Evolutionary conservation across 1,139 yeast species (phyloP).

Genomic region (Lodderomyces margitis): DNA sequence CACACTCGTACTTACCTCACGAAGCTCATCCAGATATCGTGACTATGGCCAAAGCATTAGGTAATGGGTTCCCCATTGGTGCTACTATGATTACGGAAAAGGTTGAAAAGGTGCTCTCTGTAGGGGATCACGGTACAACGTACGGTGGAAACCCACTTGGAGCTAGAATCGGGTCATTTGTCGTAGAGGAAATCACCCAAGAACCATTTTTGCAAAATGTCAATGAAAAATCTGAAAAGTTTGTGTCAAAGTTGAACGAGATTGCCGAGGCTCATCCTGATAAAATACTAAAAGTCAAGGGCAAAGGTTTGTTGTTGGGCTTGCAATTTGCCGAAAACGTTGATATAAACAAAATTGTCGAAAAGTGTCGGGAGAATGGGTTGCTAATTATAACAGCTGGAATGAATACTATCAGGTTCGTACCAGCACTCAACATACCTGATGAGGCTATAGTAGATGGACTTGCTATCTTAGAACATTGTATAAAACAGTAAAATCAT

Average conservation of each 20-base stretch:
- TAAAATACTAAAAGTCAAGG: constrained; percentile 68
- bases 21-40: constrained; percentile 92
- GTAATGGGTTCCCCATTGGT: constrained; percentile 97
- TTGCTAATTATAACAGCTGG: constrained; percentile 88
- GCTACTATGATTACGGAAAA: constrained; percentile 85
- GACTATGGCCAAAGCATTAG: constrained; percentile 93
- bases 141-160: constrained; percentile 97
- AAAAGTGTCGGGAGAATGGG: constrained; percentile 73
- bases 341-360: constrained; percentile 65
- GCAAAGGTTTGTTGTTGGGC: constrained; percentile 85
- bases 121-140: constrained; percentile 98
- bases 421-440: constrained; percentile 87
- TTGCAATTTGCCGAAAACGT: constrained; percentile 59
- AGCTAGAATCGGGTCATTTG: constrained; percentile 74
- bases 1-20: constrained; percentile 69
- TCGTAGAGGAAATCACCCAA: constrained; percentile 64
- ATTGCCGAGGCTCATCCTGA: constrained; percentile 54
- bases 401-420: constrained; percentile 80
- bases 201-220: constrained; percentile 62
- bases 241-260: constrained; percentile 48
- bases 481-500: constrained; percentile 10
- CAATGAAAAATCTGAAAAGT: constrained; percentile 51
- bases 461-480: constrained; percentile 52
- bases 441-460: constrained; percentile 70
- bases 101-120: constrained; percentile 67